phyloP scores from a whole-genome alignment of 192 early-diverging fungal species.

The Backusella tarrabulga region DNA sequence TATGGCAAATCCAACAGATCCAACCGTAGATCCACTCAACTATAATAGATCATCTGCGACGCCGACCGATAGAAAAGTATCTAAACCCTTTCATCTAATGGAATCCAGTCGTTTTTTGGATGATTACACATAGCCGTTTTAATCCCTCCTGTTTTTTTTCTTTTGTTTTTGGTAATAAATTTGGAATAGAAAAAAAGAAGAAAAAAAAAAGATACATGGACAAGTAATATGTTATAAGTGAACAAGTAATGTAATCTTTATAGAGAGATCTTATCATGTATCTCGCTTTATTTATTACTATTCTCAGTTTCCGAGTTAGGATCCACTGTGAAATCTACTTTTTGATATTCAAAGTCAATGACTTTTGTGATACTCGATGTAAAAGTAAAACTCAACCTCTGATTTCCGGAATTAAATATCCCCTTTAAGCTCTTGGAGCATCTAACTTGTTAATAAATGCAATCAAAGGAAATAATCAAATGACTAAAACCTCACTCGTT shows the following conservation, averaged over 20 bases:
- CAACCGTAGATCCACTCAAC: not conserved
- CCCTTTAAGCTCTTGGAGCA: no score
- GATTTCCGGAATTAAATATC: no score
- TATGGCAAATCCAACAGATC: constrained; percentile 1
- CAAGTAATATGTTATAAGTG: not conserved
- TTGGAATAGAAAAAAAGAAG: no score
- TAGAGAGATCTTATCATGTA: no score
- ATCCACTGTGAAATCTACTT: not conserved
- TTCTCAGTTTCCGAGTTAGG: not conserved
- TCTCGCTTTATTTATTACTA: no score
- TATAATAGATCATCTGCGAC: not conserved
- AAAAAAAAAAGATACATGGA: not conserved
- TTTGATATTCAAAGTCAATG: no score
- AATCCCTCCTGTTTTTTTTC: not conserved
- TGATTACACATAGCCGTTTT: not conserved
- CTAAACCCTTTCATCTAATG: not conserved
- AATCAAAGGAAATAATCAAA: no score
- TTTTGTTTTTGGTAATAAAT: not conserved
- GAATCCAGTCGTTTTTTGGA: not conserved
- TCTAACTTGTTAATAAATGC: no score
- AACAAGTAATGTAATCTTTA: not conserved
- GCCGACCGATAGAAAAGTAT: not conserved
- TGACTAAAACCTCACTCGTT: not conserved
- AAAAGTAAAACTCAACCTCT: not conserved
- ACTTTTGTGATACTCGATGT: no score